These are phyloP conservation scores for Syzygium oleosum DNA, from an alignment of 345 rosid genomes.

Conservation along the genomic window DNA sequence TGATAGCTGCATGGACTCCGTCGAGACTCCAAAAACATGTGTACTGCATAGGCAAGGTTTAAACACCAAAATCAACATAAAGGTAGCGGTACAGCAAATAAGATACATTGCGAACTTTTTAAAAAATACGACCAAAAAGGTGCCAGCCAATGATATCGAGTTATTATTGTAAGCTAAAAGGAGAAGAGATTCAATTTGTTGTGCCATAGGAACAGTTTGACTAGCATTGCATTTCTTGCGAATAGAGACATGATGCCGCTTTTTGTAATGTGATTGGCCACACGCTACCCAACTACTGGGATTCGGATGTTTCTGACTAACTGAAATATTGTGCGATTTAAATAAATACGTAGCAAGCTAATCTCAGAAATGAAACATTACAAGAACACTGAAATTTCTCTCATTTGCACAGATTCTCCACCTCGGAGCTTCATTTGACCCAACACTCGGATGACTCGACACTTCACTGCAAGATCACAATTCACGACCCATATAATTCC, in stretches of 20 bases:
- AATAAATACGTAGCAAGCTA: not conserved
- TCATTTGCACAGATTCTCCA: not conserved
- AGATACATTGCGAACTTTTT: not conserved
- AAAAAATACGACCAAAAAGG: not conserved
- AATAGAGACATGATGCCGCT: not conserved
- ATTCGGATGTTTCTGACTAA: not conserved
- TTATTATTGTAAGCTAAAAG: not conserved
- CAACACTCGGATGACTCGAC: not conserved
- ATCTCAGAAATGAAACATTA: not conserved
- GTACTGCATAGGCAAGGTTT: conserved; percentile 41
- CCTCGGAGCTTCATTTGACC: not conserved
- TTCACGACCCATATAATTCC: not conserved
- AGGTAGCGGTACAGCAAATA: not conserved
- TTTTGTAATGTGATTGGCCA: not conserved
- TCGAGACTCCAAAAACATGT: conserved; percentile 90
- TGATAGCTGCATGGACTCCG: conserved; percentile 96
- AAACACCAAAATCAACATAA: not conserved
- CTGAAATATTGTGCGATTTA: not conserved
- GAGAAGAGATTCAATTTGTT: not conserved
- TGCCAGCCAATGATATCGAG: not conserved
- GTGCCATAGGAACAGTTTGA: not conserved
- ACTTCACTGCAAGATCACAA: not conserved
- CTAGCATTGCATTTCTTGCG: not conserved
- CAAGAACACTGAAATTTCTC: not conserved
- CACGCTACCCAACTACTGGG: not conserved